These are phyloP conservation scores for Trypanosomatidae sp. DNA, from an alignment of 208 protist species.

Conservation along the genomic window DNA sequence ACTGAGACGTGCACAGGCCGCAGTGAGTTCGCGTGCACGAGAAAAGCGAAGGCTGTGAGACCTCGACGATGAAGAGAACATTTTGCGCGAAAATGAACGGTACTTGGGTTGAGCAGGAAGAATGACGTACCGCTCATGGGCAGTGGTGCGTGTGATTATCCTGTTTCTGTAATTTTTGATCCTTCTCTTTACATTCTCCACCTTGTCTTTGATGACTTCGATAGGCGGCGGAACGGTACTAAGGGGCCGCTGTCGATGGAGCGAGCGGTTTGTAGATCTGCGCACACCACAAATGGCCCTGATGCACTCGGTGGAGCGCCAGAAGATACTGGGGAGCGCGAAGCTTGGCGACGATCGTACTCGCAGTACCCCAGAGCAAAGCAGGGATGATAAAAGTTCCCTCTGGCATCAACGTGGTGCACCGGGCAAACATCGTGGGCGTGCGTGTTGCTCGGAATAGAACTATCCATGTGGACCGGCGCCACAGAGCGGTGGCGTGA, in stretches of 20 bases:
- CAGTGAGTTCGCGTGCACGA: background rate
- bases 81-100: background rate
- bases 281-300: constrained; percentile 72
- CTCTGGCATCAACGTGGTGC: constrained; percentile 36
- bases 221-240: constrained; percentile 8
- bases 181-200: constrained; percentile 16
- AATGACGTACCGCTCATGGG: background rate
- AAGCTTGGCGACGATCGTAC: background rate
- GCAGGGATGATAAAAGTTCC: constrained; percentile 70
- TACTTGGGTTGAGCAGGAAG: background rate
- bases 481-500: constrained; percentile 6
- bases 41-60: background rate
- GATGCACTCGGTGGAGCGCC: constrained; percentile 13
- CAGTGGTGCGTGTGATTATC: background rate
- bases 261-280: constrained; percentile 26
- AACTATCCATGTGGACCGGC: constrained; percentile 4
- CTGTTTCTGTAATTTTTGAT: background rate
- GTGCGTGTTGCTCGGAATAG: background rate
- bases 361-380: constrained; percentile 47
- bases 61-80: background rate
- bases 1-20: background rate
- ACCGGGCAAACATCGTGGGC: constrained; percentile 41
- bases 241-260: constrained; percentile 12
- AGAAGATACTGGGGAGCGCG: constrained; percentile 4
- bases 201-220: constrained; percentile 9